Evolutionary conservation across 1,284 basidiomycete genomes (phyloP), one percentile per base, ranked within the genome.

Genomic region (Ceratobasidium sp.): DNA sequence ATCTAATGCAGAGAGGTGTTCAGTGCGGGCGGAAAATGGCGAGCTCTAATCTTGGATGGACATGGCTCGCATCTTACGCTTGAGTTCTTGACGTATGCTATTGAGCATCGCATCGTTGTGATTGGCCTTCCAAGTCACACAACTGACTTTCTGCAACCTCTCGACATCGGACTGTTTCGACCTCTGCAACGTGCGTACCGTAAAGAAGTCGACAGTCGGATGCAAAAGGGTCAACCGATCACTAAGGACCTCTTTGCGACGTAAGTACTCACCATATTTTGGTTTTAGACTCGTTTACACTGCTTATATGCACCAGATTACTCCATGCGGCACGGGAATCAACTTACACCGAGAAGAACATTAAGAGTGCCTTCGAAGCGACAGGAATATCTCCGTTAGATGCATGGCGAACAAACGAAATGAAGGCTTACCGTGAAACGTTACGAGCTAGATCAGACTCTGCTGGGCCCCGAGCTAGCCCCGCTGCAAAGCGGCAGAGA

Each of bases 121-220:
- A 79, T 85, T 63, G 84, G 83, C 39, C 84, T 87, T 20, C 85
- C 86, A 2, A 82, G 85, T 0, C 85, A 88, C 72, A 87, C 84
- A 0, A 88, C 86, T 0, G 85, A 87, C 72, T 79, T 81, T 3
- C 82, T 87, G 0, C 86, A 88, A 76, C 86, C 86, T 1, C 83
- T 85, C 9, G 86, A 88, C 82, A 85, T 87, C 46, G 85, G 85
- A 0, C 80, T 84, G 7, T 87, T 87, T 80, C 81, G 83, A 0
- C 84, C 82, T 7, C 78, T 86, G 3, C 70, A 72, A 28, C 26
- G 56, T 15, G 42, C n/a, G 18, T 72, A 61, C 44, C 1, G 70
- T 4, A 56, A 72, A 46, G 56, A 56, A 13, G 70, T 72, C 33
- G 58, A 2, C 12, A 20, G 26, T 28, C 58, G 39, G 23, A 66